Evolutionary conservation across 2,329 filamentous ascomycete species (phyloP), one percentile per base, ranked within the genome.

Genomic region (Coniochaeta pulveracea): DNA sequence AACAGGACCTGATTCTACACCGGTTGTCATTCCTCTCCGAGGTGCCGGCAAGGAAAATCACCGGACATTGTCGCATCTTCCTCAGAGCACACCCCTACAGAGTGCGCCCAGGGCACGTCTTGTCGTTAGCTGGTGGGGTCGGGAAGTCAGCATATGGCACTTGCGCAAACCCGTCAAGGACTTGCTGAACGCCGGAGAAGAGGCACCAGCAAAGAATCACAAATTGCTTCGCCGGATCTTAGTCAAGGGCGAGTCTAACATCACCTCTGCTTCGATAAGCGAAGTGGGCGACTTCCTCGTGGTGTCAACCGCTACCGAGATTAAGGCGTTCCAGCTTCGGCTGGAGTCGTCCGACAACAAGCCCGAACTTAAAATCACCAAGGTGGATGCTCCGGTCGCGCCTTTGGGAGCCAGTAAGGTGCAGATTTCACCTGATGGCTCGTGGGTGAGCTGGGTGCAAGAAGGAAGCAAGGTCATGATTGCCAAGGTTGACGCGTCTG

Each of bases 101-200:
- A 88, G 84, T 43, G 82, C 88, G 4, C 64, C 78, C 2, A 71
- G 71, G 26, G 77, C 78, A 26, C 74, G 91, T 31, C 62, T 95
- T 15, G 61, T 98, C 17, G 73, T 91, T 48, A 85, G 84, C 53
- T 96, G 86, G 83, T 96, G 88, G 85, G 84, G 89, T 43, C 72
- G 81, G 36, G 83, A 93, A 52, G 66, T 96, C 31, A 78, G 81
- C 44, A 72, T 98, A 39, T 98, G 88, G 86, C 72, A 63, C 24
- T 48, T 76, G 11, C 59, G 51, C 30, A 58, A 57, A 38, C 56
- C 66, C 4, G 55, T 69, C 11, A 56, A 56, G 19, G 59, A 68
- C 25, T 54, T 75, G 16, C 52, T 66, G 27, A 53, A 61, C 26
- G 57, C 55, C 8, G 58, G 60, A 11, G 52, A 52, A 37, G 57